Conservation (phyloP, 768 basidiomycete genomes). For the Phanerodontia chrysosporium region DNA sequence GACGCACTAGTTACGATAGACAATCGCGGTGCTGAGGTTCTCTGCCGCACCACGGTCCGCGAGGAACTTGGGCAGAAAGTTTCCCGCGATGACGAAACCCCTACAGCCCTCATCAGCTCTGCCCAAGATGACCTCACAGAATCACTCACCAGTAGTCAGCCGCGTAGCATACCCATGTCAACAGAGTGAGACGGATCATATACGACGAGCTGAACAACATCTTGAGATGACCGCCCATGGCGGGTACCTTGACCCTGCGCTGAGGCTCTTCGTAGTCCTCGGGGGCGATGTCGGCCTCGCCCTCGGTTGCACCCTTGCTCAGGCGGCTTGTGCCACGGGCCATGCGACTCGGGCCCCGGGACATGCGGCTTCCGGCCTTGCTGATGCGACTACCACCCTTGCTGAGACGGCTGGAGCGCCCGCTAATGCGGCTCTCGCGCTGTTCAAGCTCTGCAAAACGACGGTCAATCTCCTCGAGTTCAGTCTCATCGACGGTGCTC, state of each 20-base stretch:
- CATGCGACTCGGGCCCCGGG: too few relatives aligned
- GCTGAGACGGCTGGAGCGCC: neutral
- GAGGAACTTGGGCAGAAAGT: constrained; percentile 13
- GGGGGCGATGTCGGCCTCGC: neutral
- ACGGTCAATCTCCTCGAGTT: neutral
- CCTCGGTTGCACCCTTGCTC: neutral
- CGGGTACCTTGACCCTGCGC: neutral
- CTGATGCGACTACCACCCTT: too few relatives aligned
- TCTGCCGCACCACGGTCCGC: constrained; percentile 9
- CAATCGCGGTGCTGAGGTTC: neutral
- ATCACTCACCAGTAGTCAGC: constrained; percentile 10
- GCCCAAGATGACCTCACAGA: neutral
- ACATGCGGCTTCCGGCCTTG: too few relatives aligned
- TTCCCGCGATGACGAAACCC: constrained; percentile 11
- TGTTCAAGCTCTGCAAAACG: neutral
- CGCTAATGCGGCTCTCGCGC: too few relatives aligned
- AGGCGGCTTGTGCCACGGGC: neutral
- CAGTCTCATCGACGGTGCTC: neutral
- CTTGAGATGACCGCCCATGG: neutral
- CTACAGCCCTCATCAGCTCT: neutral
- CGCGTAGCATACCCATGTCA: constrained; percentile 12
- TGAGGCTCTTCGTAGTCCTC: neutral
- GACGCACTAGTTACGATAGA: constrained; percentile 8
- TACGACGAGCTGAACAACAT: neutral
- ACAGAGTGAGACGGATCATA: constrained; percentile 7